Evolutionary conservation across 2,329 filamentous ascomycete genomes (phyloP), one percentile per base, ranked within the genome.

Genomic region (Exophiala calicioides): DNA sequence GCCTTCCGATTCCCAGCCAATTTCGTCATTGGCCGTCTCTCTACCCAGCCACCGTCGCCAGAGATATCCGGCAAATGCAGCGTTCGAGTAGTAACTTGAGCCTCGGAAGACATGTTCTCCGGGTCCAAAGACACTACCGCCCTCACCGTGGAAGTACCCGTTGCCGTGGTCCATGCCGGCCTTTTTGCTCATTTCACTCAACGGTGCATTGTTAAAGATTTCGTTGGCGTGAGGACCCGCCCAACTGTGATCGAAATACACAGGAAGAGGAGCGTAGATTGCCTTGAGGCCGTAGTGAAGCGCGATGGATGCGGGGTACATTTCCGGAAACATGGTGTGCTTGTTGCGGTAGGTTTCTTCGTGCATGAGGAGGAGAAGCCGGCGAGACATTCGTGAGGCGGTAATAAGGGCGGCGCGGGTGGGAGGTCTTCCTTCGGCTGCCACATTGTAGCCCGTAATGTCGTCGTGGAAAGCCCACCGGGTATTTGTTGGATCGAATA

Each of bases 261-360:
- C 75, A 0, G 78, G 76, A 36, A 80, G 77, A 1, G 78, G 78
- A 2, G 73, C 75, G 58, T 84, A 88, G 0, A 88, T 83, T 16
- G 85, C 86, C 68, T 90, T 90, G 59, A 88, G 74, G 1, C 86
- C 86, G 60, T 88, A 86, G 57, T 89, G 86, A 4, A 90, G 71
- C 0, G 85, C 84, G 61, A 82, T 77, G 1, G 77, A 79, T 0
- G 84, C 77, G 1, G 85, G 85, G 68, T 85, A 89, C 86, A 90
- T 90, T 65, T 90, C 86, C 19, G 79, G 80, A 63, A 87, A 90
- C 84, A 84, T 89, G 65, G 74, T 82, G 65, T 83, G 86, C 53
- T 80, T 81, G 58, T 79, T 73, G 20, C 77, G 74, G 65, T 74
- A 82, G 34, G 82, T 85, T 60, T 89, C 85, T 56, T 86, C 78